Evolutionary conservation across 1,139 yeast genomes (phyloP), one percentile per base, ranked within the genome.

Genomic region (Diutina sp.): DNA sequence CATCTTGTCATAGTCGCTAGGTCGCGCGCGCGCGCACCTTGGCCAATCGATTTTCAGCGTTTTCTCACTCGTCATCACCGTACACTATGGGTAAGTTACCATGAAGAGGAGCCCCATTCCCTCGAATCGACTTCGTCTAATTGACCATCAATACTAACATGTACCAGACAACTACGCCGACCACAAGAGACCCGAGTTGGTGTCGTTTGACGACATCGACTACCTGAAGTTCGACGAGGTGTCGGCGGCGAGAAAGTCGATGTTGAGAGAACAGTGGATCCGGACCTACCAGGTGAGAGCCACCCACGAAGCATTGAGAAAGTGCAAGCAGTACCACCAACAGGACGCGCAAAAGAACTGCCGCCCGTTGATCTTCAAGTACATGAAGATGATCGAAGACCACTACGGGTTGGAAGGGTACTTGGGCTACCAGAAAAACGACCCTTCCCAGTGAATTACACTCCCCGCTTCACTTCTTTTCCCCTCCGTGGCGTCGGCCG

Each of bases 381-480:
- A 87, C 71, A 73, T 87, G 77, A 87, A 85, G 65, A 78, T 87
- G 87, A 75, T 87, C 60, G 91, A 89, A 60, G 53, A 50, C 25
- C 72, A 77, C 56, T 79, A 85, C 64, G 81, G 84, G 62, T 77
- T 85, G 60, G 78, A 82, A 64, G 95, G 95, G 54, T 87, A 78
- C 71, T 74, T 85, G 69, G 91, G 90, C 25, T 87, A 87, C 75
- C 95, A 87, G 72, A 85, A 87, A 79, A 87, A 86, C 72, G 95
- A 87, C 69, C 91, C 91, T 56, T 77, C 87, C 56, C 85, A 86
- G 74, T 86, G 74, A 70, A 6, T 50, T 7, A 6, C 5, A 14
- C 18, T 4, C 6, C n/a, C 5, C 18, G 14, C 12, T 47, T 47
- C 30, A 47, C 16, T 29, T 47, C 44, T 16, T n/a, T 44, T 30